phyloP scores from a whole-genome alignment of 2,329 filamentous ascomycete species.

The Penicillium sp. region DNA sequence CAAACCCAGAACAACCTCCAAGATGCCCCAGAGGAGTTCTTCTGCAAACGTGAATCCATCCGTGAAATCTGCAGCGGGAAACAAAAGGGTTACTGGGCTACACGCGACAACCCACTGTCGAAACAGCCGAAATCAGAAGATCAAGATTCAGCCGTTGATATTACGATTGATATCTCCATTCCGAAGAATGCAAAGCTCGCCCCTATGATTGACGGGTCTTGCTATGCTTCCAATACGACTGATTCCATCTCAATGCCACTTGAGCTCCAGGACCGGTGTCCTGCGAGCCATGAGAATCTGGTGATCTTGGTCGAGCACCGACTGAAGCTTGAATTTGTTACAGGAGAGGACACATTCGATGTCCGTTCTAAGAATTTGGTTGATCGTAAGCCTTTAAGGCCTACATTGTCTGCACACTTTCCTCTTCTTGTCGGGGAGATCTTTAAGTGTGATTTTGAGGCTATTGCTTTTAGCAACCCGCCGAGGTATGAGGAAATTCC shows the following conservation, averaged over 20 bases:
- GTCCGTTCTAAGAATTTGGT: constrained; percentile 5
- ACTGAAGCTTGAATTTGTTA: constrained; percentile 11
- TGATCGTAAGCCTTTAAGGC: constrained; percentile 8
- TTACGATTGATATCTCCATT: constrained; percentile 5
- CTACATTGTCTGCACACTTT: constrained; percentile 8
- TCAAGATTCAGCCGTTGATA: constrained; percentile 6
- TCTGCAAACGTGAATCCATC: not conserved
- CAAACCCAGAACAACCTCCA: not conserved
- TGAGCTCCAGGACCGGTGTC: not conserved
- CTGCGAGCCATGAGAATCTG: not conserved
- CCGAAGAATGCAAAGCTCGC: not conserved
- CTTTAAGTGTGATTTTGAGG: not conserved
- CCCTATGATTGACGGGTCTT: not conserved
- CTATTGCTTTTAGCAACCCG: constrained; percentile 1
- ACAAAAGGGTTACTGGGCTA: constrained; percentile 14
- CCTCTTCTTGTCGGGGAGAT: constrained; percentile 5
- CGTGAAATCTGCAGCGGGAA: constrained; percentile 8
- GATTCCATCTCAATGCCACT: not conserved
- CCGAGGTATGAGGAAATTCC: constrained; percentile 15
- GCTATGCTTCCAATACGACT: not conserved
- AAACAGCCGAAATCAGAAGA: not conserved
- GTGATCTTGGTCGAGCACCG: constrained; percentile 11
- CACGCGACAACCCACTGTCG: constrained; percentile 2
- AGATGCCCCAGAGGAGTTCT: not conserved
- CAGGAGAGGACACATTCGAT: constrained; percentile 13